A percentile compares a stretch with the other conserved stretches of the same genome.
These are phyloP conservation scores for Triangularia verruculosa DNA, from an alignment of 2,329 filamentous ascomycete species.

Conservation along the genomic window DNA sequence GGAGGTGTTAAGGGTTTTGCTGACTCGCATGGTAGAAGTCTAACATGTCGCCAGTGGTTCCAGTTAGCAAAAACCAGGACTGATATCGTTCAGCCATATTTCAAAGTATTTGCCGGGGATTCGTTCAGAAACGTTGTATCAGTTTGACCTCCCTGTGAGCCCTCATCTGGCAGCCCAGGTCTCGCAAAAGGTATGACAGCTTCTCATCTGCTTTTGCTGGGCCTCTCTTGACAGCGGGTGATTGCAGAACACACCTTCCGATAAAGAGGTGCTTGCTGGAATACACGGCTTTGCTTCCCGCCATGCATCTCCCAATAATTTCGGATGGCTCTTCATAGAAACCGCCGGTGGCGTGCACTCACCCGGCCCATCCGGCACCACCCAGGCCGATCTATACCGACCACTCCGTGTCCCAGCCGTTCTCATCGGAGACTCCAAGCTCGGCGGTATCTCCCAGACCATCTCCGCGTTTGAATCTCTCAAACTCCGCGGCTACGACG, in stretches of 20 bases:
- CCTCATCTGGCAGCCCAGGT: slow-evolving; percentile 68
- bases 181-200: slow-evolving; percentile 41
- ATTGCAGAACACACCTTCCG: slow-evolving; percentile 47
- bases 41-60: neutral
- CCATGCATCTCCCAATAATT: slow-evolving; percentile 40
- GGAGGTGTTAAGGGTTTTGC: neutral
- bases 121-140: slow-evolving; percentile 55
- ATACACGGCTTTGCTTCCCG: slow-evolving; percentile 45
- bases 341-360: slow-evolving; percentile 82
- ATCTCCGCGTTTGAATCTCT: slow-evolving; percentile 80
- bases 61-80: neutral
- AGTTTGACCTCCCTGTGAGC: slow-evolving; percentile 72
- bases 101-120: slow-evolving; percentile 53
- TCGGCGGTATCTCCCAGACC: slow-evolving; percentile 78
- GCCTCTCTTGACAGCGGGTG: neutral
- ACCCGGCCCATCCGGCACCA: slow-evolving; percentile 69
- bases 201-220: neutral
- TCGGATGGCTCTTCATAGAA: slow-evolving; percentile 68
- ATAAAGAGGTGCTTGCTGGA: slow-evolving; percentile 48
- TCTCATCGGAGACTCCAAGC: slow-evolving; percentile 69
- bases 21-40: neutral
- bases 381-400: slow-evolving; percentile 75
- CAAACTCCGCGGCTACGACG: slow-evolving; percentile 72
- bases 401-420: slow-evolving; percentile 70
- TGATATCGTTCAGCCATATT: slow-evolving; percentile 54